Evolutionary conservation across 371 early-diverging fungal genomes (phyloP), one percentile per base, ranked within the genome.

Genomic region (Mortierella sp.): DNA sequence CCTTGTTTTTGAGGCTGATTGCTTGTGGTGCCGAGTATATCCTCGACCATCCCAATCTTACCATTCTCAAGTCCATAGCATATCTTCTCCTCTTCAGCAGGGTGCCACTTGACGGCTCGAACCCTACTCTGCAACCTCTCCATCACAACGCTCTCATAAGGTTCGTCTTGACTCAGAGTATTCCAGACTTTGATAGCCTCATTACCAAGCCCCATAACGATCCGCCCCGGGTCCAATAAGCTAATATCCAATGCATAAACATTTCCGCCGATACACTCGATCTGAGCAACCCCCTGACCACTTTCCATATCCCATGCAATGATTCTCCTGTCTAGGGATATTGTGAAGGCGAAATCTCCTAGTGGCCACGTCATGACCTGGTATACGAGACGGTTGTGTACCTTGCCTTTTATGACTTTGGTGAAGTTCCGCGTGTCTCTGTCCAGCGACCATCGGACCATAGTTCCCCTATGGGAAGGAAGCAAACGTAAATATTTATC

Each of bases 31-130:
- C 45, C 45, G 11, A 63, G 41, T 16, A 63, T 47, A 40, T 58
- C 40, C 38, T 74, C 59, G 21, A 63, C 52, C 55, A 75, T 69
- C 6, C 81, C 76, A 60, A 75, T 72, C 41, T 72, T 75, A 43
- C 81, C 81, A n/a, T 59, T 75, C 32, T 81, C 81, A 2, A 81
- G 70, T 13, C 81, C 81, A 69, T 72, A 81, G 36, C 72, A 71
- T 24, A 81, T 38, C 3, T 28, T 75, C 15, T 63, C 76, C 22
- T 71, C 72, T 19, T 75, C 81, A 2, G n/a, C 28, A 2, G 81
- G 75, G 53, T 81, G 81, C 81, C 81, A 81, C 33, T 58, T 70
- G 48, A 81, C 59, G 15, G 65, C 41, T 11, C 69, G 72, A 5
- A 76, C 76, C 19, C 62, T 64, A 8, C 69, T 72, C 38, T 75